phyloP scores from a whole-genome alignment of 1,284 basidiomycete species.

The Leccinum huronense region DNA sequence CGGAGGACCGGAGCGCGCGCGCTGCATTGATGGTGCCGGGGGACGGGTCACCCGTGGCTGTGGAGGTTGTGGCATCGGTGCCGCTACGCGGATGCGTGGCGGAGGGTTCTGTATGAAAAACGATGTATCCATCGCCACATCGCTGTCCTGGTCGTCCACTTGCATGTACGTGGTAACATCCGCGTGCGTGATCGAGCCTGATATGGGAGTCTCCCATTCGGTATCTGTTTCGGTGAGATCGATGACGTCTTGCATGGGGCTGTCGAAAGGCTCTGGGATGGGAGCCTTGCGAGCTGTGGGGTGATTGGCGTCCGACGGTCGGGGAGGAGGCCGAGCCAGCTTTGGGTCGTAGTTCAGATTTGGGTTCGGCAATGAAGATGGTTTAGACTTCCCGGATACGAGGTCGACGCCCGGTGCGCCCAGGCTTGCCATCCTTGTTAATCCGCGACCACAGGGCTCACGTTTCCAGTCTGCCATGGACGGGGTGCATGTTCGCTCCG shows the following conservation, averaged over 20 bases:
- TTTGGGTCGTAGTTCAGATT: slow-evolving; percentile 20
- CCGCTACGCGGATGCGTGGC: neutral
- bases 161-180: slow-evolving; percentile 18
- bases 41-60: slow-evolving; percentile 3
- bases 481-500: slow-evolving; percentile 3
- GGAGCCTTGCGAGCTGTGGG: neutral
- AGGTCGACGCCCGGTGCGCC: neutral
- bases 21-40: slow-evolving; percentile 16
- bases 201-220: slow-evolving; percentile 18
- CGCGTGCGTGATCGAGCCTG: slow-evolving; percentile 2
- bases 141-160: slow-evolving; percentile 15
- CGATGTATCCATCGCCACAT: slow-evolving; percentile 12
- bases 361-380: slow-evolving; percentile 16
- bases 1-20: slow-evolving; percentile 23
- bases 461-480: neutral
- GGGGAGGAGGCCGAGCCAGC: slow-evolving; percentile 6
- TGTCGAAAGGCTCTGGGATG: slow-evolving; percentile 6
- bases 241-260: slow-evolving; percentile 18
- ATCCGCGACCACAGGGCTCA: slow-evolving; percentile 13
- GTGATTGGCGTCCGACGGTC: neutral
- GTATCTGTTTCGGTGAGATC: slow-evolving; percentile 27
- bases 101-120: neutral
- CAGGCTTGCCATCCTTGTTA: slow-evolving; percentile 17
- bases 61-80: slow-evolving; percentile 2
- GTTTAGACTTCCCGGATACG: slow-evolving; percentile 17